Conservation (phyloP, 495 filamentous ascomycete genomes). For the Cercophora scortea region DNA sequence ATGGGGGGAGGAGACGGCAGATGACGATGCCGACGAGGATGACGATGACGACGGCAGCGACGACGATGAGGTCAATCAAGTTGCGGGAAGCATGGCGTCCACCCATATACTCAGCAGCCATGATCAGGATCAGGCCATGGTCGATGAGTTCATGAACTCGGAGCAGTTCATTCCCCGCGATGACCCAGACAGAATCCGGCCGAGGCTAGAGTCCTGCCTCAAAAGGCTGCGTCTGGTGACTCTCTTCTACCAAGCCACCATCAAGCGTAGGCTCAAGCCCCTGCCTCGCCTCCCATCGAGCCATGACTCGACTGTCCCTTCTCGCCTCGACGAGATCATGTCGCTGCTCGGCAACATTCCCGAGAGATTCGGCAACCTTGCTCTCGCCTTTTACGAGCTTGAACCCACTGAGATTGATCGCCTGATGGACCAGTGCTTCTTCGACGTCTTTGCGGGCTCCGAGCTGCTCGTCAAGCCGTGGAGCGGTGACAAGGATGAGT, state of each 20-base stretch:
- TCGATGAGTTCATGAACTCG: slow-evolving; percentile 51
- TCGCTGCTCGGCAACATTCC: slow-evolving; percentile 31
- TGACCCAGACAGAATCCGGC: slow-evolving; percentile 46
- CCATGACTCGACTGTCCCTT: slow-evolving; percentile 14
- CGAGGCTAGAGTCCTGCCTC: slow-evolving; percentile 48
- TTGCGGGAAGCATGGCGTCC: slow-evolving; percentile 14
- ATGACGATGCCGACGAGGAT: slow-evolving; percentile 38
- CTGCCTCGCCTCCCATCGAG: slow-evolving; percentile 31
- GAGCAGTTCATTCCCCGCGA: slow-evolving; percentile 46
- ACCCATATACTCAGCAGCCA: slow-evolving; percentile 12
- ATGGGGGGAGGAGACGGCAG: slow-evolving; percentile 63
- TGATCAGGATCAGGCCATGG: slow-evolving; percentile 25
- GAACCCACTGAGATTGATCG: slow-evolving; percentile 35
- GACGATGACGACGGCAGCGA: slow-evolving; percentile 30
- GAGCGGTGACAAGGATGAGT: slow-evolving; percentile 37
- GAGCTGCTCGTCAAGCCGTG: slow-evolving; percentile 37
- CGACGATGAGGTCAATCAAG: slow-evolving; percentile 20
- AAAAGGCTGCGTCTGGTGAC: slow-evolving; percentile 50
- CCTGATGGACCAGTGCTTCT: slow-evolving; percentile 41
- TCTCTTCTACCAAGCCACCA: slow-evolving; percentile 50
- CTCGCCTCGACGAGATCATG: slow-evolving; percentile 38
- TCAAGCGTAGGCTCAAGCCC: slow-evolving; percentile 52
- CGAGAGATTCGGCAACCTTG: slow-evolving; percentile 32
- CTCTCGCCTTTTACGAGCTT: slow-evolving; percentile 42
- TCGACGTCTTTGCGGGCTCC: slow-evolving; percentile 36